Evolutionary conservation across 495 filamentous ascomycete species (phyloP).

Genomic region (Entonaema liquescens): DNA sequence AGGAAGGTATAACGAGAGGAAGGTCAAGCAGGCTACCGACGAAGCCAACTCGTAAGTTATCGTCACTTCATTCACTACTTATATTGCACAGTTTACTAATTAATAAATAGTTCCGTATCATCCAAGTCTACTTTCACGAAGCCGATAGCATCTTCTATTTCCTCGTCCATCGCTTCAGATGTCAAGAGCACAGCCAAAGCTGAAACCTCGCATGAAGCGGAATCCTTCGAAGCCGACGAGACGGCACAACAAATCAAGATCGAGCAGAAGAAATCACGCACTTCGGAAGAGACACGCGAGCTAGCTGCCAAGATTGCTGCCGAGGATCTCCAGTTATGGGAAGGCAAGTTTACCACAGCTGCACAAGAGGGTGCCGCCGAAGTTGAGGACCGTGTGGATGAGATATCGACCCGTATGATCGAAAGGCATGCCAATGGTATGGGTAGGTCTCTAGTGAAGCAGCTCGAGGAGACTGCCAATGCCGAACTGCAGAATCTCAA

Average conservation of each 20-base stretch:
- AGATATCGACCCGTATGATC: slow-evolving; percentile 67
- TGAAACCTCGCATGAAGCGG: slow-evolving; percentile 6
- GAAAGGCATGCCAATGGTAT: slow-evolving; percentile 55
- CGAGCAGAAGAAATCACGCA: slow-evolving; percentile 35
- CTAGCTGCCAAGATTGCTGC: slow-evolving; percentile 71
- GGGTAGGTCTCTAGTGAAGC: slow-evolving; percentile 71
- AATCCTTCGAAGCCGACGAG: slow-evolving; percentile 9
- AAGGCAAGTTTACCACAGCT: slow-evolving; percentile 82
- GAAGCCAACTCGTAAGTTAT: slow-evolving; percentile 39
- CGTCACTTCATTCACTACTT: background rate
- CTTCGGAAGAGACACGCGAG: slow-evolving; percentile 54
- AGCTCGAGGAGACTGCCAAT: slow-evolving; percentile 72
- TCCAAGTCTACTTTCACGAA: slow-evolving; percentile 49
- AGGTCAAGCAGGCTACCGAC: slow-evolving; percentile 21
- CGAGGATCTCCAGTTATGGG: slow-evolving; percentile 82
- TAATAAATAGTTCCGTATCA: background rate
- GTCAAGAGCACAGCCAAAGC: slow-evolving; percentile 20
- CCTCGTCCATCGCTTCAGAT: slow-evolving; percentile 27
- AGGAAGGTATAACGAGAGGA: slow-evolving; percentile 69
- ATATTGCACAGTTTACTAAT: slow-evolving; percentile 23
- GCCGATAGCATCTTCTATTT: slow-evolving; percentile 44
- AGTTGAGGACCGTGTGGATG: slow-evolving; percentile 76
- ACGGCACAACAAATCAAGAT: slow-evolving; percentile 19
- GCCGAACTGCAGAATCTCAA: slow-evolving; percentile 73
- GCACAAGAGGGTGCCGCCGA: slow-evolving; percentile 81